Conservation (phyloP, 805 yeast genomes). For the Ogataea pini region DNA sequence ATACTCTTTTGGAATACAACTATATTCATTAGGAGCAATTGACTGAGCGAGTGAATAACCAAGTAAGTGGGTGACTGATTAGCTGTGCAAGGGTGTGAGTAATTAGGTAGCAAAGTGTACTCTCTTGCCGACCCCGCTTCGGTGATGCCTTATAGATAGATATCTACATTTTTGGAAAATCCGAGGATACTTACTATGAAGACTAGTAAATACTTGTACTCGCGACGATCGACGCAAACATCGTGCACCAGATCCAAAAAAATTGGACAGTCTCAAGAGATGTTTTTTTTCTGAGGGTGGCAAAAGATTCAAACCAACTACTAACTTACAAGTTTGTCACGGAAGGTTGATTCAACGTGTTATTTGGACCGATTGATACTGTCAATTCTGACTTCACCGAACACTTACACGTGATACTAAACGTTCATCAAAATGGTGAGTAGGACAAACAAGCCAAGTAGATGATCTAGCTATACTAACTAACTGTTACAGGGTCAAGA, state of each 20-base stretch:
- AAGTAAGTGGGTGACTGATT: too few species aligned
- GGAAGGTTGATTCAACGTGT: too few species aligned
- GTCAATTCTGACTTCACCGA: slow-evolving; percentile 2
- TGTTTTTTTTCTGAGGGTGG: slow-evolving; percentile 4
- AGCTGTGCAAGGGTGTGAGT: too few species aligned
- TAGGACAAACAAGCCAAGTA: background rate
- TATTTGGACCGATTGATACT: background rate
- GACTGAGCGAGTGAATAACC: too few species aligned
- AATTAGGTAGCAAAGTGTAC: too few species aligned
- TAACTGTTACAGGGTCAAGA: slow-evolving; percentile 33
- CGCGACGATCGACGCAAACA: slow-evolving; percentile 7
- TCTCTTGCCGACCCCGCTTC: too few species aligned
- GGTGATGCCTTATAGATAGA: too few species aligned
- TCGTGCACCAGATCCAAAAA: background rate
- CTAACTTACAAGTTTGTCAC: too few species aligned
- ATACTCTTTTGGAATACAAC: slow-evolving; percentile 17
- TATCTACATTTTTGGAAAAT: too few species aligned
- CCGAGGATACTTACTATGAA: too few species aligned
- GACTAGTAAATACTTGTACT: too few species aligned
- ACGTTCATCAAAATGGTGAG: slow-evolving; percentile 19
- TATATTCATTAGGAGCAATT: background rate
- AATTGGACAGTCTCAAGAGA: slow-evolving; percentile 1
- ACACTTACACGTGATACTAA: background rate
- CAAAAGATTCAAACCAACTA: background rate
- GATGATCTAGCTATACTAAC: background rate